Percentiles rank a stretch among this genome's conserved stretches.
Conservation (phyloP, 345 rosid species). For the Conringia planisiliqua region DNA sequence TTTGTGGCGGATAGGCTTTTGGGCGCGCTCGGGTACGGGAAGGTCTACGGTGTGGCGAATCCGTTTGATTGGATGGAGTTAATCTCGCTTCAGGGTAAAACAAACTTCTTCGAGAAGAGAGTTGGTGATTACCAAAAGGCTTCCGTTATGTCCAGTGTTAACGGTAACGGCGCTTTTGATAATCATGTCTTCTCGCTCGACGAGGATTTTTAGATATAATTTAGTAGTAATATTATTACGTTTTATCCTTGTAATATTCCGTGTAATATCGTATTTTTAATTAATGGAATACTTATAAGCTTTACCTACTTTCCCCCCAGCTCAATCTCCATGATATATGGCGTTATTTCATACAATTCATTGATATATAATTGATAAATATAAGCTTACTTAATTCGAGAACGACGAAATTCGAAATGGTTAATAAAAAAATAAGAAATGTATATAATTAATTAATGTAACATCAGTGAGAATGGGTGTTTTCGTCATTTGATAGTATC, state of each 20-base stretch:
- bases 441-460: too few relatives aligned
- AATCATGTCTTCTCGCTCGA: slow-evolving; percentile 68
- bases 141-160: slow-evolving; percentile 62
- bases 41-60: slow-evolving; percentile 53
- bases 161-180: slow-evolving; percentile 40
- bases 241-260: slow-evolving; percentile 21
- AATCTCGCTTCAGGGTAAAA: slow-evolving; percentile 82
- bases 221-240: not conserved
- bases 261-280: not conserved
- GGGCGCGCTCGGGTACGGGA: slow-evolving; percentile 67
- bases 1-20: slow-evolving; percentile 79
- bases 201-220: slow-evolving; percentile 56
- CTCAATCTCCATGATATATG: not conserved
- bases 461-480: too few relatives aligned
- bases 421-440: too few relatives aligned
- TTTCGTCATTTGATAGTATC: too few relatives aligned
- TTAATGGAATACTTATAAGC: not conserved
- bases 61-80: slow-evolving; percentile 97
- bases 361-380: not conserved
- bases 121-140: slow-evolving; percentile 89
- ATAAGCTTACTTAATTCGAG: not conserved
- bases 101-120: slow-evolving; percentile 81
- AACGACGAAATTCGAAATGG: too few relatives aligned
- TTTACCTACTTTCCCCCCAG: not conserved
- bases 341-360: not conserved